Evolutionary conservation across 192 early-diverging fungal genomes (phyloP), one percentile per base, ranked within the genome.

Genomic region (Podila epigama): DNA sequence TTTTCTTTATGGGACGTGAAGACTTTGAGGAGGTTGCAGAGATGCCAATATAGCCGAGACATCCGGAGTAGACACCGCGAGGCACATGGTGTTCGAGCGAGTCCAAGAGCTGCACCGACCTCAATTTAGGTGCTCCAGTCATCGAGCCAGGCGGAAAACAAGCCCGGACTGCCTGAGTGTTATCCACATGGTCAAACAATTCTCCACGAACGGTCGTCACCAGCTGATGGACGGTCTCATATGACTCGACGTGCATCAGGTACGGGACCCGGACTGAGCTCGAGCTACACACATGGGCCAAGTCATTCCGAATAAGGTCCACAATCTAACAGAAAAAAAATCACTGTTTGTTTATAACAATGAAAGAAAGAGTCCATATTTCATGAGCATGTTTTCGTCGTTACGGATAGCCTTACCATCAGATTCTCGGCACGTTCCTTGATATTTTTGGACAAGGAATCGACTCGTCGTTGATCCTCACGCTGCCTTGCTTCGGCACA

Each of bases 391-490:
- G 1, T 31, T 29, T 4, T 35, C 13, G 34, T 52, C 44, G 18
- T 29, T n/a, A 58, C 35, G 31, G 15, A 29, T 35, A 9, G 27
- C 2, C 58, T 44, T 79, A 93, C 92, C 97, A 99, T 99, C 51
- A 99, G 79, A 79, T 99, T 99, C 69, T 99, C 97, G 0, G 95
- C 93, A 2, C 94, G 88, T 73, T 98, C 95, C 81, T 99, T 99
- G 60, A 92, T 88, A 79, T 91, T 88, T 16, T 66, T 65, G 35
- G 80, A 85, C 40, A 99, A 68, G 1, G 36, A 69, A 13, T 77
- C 55, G 32, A 84, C 70, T 4, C 88, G 64, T 33, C 51, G 29
- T 41, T 85, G 60, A 41, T 85, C 71, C 35, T 86, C 83, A 28
- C 69, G 33, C 22, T 37, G 42, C 42, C 59, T 67, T 0, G 51